Percentiles rank a stretch among this genome's conserved stretches.
These are phyloP conservation scores for Tetraselmis chui DNA, from an alignment of 139 green algal species.

Conservation along the genomic window DNA sequence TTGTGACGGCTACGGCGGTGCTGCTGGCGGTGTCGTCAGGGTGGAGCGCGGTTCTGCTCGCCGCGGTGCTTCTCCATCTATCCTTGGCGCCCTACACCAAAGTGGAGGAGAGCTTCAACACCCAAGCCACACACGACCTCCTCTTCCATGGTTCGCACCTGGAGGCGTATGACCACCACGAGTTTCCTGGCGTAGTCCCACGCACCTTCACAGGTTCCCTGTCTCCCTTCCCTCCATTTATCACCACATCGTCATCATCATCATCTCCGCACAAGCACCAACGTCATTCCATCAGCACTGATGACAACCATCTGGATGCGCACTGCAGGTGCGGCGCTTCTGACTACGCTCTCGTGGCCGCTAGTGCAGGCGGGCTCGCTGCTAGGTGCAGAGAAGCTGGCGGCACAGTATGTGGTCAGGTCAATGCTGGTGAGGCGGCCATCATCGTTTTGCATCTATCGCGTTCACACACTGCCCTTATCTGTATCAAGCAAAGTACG, in stretches of 20 bases:
- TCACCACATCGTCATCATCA: neutral
- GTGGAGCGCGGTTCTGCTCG: neutral
- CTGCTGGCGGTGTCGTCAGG: too few species aligned
- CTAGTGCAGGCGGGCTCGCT: neutral
- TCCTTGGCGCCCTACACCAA: conserved; percentile 61
- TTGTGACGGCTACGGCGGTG: too few species aligned
- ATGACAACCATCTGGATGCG: neutral
- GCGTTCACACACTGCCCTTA: too few species aligned
- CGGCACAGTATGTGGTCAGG: neutral
- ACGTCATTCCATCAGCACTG: neutral
- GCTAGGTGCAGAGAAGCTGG: neutral
- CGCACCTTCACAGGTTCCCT: conserved; percentile 59
- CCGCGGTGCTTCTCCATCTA: conserved; percentile 15
- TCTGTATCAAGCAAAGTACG: too few species aligned
- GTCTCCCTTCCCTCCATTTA: neutral
- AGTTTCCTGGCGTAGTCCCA: conserved; percentile 80
- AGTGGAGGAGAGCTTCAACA: conserved; percentile 83
- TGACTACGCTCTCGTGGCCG: conserved; percentile 9
- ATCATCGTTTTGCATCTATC: too few species aligned
- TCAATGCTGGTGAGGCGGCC: neutral
- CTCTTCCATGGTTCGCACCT: conserved; percentile 47
- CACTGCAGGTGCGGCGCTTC: conserved; percentile 12
- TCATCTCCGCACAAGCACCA: neutral
- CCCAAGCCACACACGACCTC: conserved; percentile 69
- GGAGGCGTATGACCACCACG: conserved; percentile 59